Conservation (phyloP, 164 flowering plant genomes). For the Warburgia ugandensis region DNA sequence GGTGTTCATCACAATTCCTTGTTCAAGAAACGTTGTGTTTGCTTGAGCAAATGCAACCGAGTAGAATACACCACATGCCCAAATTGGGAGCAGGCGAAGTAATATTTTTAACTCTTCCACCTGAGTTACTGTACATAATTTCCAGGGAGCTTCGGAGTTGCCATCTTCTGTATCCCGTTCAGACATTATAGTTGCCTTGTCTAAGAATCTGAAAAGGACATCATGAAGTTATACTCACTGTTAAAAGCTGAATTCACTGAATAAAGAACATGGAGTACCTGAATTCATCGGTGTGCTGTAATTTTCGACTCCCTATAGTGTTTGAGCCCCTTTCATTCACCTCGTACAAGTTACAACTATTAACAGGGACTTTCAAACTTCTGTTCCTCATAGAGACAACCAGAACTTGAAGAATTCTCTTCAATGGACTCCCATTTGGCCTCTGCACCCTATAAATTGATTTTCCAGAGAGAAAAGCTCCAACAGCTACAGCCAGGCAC, state of each 20-base stretch:
- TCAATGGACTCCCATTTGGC: slow-evolving; percentile 67
- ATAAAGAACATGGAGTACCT: slow-evolving; percentile 24
- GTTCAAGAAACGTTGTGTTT: slow-evolving; percentile 10
- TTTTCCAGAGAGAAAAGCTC: slow-evolving; percentile 52
- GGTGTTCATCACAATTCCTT: slow-evolving; percentile 8
- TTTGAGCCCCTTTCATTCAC: slow-evolving; percentile 38
- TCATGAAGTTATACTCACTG: background rate
- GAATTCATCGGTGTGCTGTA: slow-evolving; percentile 52
- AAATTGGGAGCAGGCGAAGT: slow-evolving; percentile 12
- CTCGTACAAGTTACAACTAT: slow-evolving; percentile 42
- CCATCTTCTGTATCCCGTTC: slow-evolving; percentile 35
- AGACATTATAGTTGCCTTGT: slow-evolving; percentile 48
- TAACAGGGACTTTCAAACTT: slow-evolving; percentile 39
- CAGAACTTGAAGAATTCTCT: slow-evolving; percentile 54
- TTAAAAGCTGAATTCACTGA: background rate
- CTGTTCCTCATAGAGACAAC: slow-evolving; percentile 46
- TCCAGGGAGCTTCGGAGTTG: slow-evolving; percentile 43
- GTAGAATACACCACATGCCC: slow-evolving; percentile 7
- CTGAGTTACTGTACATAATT: slow-evolving; percentile 64
- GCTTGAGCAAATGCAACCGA: slow-evolving; percentile 4
- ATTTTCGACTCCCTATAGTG: slow-evolving; percentile 49
- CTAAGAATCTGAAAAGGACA: slow-evolving; percentile 35
- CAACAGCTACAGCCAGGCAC: slow-evolving; percentile 52
- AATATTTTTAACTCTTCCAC: slow-evolving; percentile 66
- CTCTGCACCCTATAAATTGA: slow-evolving; percentile 56